Base-by-base conservation (phyloP, 208 protist species). In the Acanthamoeba sp. region DNA sequence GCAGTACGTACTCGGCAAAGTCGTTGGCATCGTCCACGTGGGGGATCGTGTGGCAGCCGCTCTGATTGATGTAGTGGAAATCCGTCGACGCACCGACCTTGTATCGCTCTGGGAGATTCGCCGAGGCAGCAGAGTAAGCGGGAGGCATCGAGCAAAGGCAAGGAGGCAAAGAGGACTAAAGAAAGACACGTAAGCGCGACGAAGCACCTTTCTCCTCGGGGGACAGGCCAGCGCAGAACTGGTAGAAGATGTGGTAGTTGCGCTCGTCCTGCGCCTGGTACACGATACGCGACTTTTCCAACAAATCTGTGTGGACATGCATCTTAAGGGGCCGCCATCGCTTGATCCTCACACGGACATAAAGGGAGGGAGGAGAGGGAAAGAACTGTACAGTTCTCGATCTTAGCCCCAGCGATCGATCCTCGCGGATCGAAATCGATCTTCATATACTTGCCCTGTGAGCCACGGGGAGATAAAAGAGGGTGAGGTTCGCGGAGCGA, bases 211-310 rank as follows among this genome's bases (percentile, higher is more conserved):
- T 76, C 59, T 95, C 92, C 36, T 90, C 92, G 18, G 36, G 48
- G 14, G 76, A 62, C 32, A 90, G 78, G 29, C 92, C 92, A 16
- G 59, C 57, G 38, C 78, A 91, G 40, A 94, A 78, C 76, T 99
- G 98, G 95, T 99, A 99, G 91, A 99, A 99, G 76, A 99, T 98
- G 95, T 99, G 99, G 94, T 99, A 99, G 95, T 98, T 99, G 34
- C 98, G 95, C 97, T 99, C 99, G 24, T 98, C 98, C 38, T 93
- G 73, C 18, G 82, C 88, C 55, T 96, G 95, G 34, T 93, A 94
- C 14, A 95, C 89, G 24, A 96, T 91, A 38, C 95, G 94, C 27
- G 94, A 96, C 94, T 96, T 95, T n/a, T 92, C 87, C 24, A 78
- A 40, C 57, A 92, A 27, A 76, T 92, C 64, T 78, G 87, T 16